Base-by-base conservation (phyloP, 1,284 basidiomycete genomes). In the Omphalotus olearius region DNA sequence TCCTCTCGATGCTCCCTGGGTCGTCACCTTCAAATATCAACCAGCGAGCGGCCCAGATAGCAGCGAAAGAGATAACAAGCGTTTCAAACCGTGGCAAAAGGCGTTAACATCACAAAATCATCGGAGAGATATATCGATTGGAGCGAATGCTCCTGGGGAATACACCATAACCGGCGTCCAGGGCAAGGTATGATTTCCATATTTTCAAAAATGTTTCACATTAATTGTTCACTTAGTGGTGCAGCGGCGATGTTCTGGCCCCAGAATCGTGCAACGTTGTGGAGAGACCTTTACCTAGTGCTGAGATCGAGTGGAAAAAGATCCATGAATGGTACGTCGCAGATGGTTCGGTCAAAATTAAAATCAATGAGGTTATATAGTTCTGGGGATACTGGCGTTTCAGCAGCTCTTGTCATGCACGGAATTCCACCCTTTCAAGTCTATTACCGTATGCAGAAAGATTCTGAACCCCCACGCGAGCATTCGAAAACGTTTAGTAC, bases 331-430 rank as follows among this genome's bases (percentile, higher is more conserved):
- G 92, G 91, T 89, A 60, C 37, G 20, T 48, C 16, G 26, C 43
- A 36, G 16, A 28, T 33, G 30, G 30, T 33, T 10, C 26, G 23
- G 38, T 53, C 23, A 47, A 25, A 20, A 35, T 54, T 39, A 44
- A 52, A 48, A 50, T 51, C 6, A 30, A 35, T 4, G n/a, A 60
- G n/a, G n/a, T 49, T 59, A 53, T 59, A 53, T 55, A 98, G 94
- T 65, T 93, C 93, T 33, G 93, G 94, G 11, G 93, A 98, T 59
- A 94, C 91, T 23, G 96, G 96, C 7, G 88, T 96, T 46, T 88
- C 88, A 23, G 92, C 91, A 4, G 83, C 87, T 11, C 83, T 98
- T 42, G 82, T 94, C 45, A 77, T 98, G 41, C 90, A 88, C 39
- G 96, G 96, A 17, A 88, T 84, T 1, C 88, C 94, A 30, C 96